A percentile compares a stretch with the other conserved stretches of the same genome.
phyloP scores from a whole-genome alignment of 139 green algal species.

The Asterochloris sp. region DNA sequence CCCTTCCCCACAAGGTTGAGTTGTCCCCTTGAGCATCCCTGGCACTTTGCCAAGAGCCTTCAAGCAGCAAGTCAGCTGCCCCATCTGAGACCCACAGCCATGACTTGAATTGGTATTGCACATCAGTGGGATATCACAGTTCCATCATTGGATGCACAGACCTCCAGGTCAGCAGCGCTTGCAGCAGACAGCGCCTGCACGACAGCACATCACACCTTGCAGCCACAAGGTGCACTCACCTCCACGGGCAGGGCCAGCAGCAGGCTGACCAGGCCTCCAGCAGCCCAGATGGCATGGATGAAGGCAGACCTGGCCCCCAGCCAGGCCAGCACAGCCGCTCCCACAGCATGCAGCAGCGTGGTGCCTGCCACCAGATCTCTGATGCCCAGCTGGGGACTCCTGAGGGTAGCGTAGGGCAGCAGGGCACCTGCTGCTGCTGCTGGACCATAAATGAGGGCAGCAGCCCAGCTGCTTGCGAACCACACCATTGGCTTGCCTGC shows the following conservation, averaged over 20 bases:
- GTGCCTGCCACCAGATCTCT: conserved; percentile 9
- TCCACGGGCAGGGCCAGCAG: not conserved
- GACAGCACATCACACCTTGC: no score
- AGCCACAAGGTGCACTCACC: not conserved
- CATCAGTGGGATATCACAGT: no score
- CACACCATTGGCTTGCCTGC: conserved; percentile 55
- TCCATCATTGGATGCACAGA: no score
- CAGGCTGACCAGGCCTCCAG: not conserved
- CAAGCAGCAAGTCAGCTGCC: no score
- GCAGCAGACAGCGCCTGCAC: no score
- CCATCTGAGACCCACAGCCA: no score
- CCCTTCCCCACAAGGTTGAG: no score
- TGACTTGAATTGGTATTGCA: no score
- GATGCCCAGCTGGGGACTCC: not conserved
- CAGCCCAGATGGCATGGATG: conserved; percentile 31
- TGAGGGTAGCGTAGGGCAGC: conserved; percentile 30
- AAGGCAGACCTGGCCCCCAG: conserved; percentile 28
- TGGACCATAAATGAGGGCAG: conserved; percentile 44
- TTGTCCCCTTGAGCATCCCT: no score
- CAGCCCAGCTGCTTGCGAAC: conserved; percentile 43
- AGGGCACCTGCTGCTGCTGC: conserved; percentile 40
- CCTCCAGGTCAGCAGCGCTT: no score
- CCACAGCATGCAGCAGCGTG: conserved; percentile 18
- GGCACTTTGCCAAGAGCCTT: no score
- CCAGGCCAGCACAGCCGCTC: conserved; percentile 16